These are phyloP conservation scores for Trypanosomatidae sp. DNA, from an alignment of 208 protist species.

Conservation along the genomic window DNA sequence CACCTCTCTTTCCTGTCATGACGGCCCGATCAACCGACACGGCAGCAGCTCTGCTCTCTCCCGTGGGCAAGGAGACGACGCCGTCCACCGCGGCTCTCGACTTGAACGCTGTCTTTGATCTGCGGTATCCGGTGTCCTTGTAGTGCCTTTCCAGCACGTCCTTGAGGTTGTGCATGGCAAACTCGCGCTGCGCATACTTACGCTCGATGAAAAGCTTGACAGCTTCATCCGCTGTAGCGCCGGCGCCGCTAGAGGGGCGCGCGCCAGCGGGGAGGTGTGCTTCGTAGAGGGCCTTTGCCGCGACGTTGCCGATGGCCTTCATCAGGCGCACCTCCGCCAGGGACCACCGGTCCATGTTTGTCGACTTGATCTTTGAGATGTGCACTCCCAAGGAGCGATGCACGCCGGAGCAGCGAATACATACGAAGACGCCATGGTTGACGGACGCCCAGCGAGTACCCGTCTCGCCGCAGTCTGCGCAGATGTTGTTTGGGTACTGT, in stretches of 20 bases:
- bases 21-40: slow-evolving; percentile 16
- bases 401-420: slow-evolving; percentile 93
- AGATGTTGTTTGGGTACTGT: slow-evolving; percentile 69
- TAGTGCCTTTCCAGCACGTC: slow-evolving; percentile 42
- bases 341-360: slow-evolving; percentile 92
- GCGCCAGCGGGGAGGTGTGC: slow-evolving; percentile 30
- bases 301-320: slow-evolving; percentile 73
- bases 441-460: slow-evolving; percentile 90
- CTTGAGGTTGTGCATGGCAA: slow-evolving; percentile 49
- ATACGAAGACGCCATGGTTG: slow-evolving; percentile 92
- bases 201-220: slow-evolving; percentile 55
- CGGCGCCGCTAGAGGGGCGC: not conserved
- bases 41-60: not conserved
- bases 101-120: slow-evolving; percentile 2
- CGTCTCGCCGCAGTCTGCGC: slow-evolving; percentile 78
- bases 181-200: slow-evolving; percentile 74
- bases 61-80: not conserved
- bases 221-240: slow-evolving; percentile 33
- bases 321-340: slow-evolving; percentile 63
- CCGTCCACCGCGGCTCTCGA: not conserved
- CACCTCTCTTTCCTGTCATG: slow-evolving; percentile 50
- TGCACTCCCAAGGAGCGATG: slow-evolving; percentile 94
- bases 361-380: slow-evolving; percentile 93
- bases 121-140: slow-evolving; percentile 73
- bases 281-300: slow-evolving; percentile 63